A percentile compares a stretch with the other conserved stretches of the same genome.
phyloP scores from a whole-genome alignment of 805 yeast species.

The Nakazawaea wickerhamii region DNA sequence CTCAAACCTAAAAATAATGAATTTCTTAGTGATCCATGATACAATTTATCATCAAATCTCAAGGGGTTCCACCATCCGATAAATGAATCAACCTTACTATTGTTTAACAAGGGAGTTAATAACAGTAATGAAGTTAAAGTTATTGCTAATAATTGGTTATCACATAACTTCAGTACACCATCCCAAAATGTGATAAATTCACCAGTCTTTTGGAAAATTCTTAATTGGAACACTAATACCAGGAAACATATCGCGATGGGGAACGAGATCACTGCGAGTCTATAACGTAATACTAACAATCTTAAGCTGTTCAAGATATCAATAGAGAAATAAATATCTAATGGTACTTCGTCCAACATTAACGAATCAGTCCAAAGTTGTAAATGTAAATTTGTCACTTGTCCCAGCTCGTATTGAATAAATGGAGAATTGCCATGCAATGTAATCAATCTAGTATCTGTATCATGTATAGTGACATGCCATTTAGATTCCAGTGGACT shows the following conservation, averaged over 20 bases:
- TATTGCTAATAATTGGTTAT: conserved; percentile 22
- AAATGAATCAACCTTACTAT: conserved; percentile 30
- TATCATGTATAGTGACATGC: conserved; percentile 49
- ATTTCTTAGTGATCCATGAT: conserved; percentile 36
- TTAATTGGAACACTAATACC: conserved; percentile 51
- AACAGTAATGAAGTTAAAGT: conserved; percentile 25
- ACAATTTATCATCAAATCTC: conserved; percentile 34
- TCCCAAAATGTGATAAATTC: conserved; percentile 39
- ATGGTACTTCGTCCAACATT: conserved; percentile 24
- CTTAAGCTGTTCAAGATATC: conserved; percentile 60
- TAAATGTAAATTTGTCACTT: conserved; percentile 27
- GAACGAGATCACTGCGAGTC: conserved; percentile 67
- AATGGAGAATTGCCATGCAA: conserved; percentile 68
- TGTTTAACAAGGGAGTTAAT: conserved; percentile 34
- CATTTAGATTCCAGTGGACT: conserved; percentile 76
- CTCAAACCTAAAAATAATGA: conserved; percentile 65
- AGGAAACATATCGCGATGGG: conserved; percentile 57
- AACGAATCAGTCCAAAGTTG: conserved; percentile 44
- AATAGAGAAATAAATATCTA: conserved; percentile 38
- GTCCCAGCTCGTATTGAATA: conserved; percentile 41
- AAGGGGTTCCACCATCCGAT: conserved; percentile 49
- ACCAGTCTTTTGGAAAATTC: conserved; percentile 31
- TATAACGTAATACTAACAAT: conserved; percentile 66
- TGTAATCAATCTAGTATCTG: conserved; percentile 33
- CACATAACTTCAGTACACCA: conserved; percentile 37